These are phyloP conservation scores for Ceratopteris richardii DNA, from an alignment of 75 land plant species.

Conservation along the genomic window DNA sequence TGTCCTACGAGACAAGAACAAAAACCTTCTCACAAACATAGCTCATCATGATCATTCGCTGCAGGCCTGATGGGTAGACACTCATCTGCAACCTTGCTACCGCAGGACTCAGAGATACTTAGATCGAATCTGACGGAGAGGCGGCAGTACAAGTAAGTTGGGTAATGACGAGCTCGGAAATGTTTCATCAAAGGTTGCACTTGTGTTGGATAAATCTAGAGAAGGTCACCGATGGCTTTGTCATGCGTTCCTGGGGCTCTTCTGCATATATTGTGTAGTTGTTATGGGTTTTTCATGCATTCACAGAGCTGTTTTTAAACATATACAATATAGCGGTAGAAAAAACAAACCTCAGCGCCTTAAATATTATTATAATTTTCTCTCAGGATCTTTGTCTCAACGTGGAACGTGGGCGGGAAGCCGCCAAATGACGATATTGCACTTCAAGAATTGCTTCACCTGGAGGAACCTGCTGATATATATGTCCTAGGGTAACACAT, in stretches of 20 bases:
- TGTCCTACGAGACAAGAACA: no score
- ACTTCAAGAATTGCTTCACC: constrained; percentile 68
- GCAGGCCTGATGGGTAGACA: no score
- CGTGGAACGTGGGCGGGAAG: constrained; percentile 67
- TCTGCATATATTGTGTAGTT: no score
- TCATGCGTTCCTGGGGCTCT: no score
- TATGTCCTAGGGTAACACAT: constrained; percentile 68
- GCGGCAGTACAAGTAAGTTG: not conserved
- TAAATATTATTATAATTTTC: not conserved
- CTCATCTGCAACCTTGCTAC: not conserved
- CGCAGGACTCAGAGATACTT: not conserved
- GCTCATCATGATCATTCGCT: no score
- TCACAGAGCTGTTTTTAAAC: no score
- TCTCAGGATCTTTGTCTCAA: constrained; percentile 47
- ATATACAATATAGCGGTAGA: no score
- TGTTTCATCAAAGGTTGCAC: not conserved
- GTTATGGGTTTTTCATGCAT: no score
- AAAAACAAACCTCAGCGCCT: no score
- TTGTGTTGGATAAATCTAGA: not conserved
- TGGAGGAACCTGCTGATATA: constrained; percentile 63
- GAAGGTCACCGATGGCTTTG: no score
- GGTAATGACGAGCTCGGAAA: not conserved
- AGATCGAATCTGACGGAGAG: not conserved
- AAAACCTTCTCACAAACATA: no score
- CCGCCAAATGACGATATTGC: constrained; percentile 49